Base-by-base conservation (phyloP, 768 basidiomycete genomes). In the Russula abietina region DNA sequence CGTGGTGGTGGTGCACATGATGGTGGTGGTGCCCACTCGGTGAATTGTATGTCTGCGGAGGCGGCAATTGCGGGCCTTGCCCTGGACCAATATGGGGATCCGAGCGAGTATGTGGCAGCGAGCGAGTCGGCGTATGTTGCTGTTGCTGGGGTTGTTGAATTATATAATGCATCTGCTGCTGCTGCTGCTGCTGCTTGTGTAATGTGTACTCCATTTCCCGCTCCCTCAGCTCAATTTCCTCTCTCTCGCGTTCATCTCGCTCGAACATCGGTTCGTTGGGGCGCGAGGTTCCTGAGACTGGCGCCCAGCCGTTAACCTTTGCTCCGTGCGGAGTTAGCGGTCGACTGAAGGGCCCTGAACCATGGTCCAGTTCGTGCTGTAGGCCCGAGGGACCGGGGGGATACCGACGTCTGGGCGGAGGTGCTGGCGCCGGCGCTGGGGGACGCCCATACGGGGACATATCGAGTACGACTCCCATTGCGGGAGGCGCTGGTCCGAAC, bases 1-100 rank as follows among this genome's bases (percentile, higher is more conserved):
- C 68, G 50, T 73, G 70, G 54, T 75, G 75, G 58, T 71, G 70
- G 51, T 73, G 74, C 48, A 72, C 72, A 49, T 72, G 71, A 54
- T 74, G 73, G 48, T 73, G 70, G 14, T 70, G 70, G 14, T 65
- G 65, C 1, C 57, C 66, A 10, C 60, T 22, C 32, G 55, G 30
- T 43, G 63, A 39, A 14, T 68, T 55, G 53, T 69, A 69, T 10
- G 61, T 51, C 48, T 62, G 71, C 11, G 58, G 59, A 46, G 53
- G 55, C 32, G 58, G 45, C 36, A 67, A 24, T 8, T 53, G 32
- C 7, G 63, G 63, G 12, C 48, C 62, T 38, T 65, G 70, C 17
- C 57, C 61, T n/a, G 57, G 64, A 50, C 65, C 67, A 24, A 65
- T 30, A 43, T 67, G 66, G 10, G 55, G 22, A 50, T 68, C 63